Percentiles rank a stretch among this genome's conserved stretches.
These are phyloP conservation scores for Apiospora hydei DNA, from an alignment of 2,329 filamentous ascomycete genomes.

Conservation along the genomic window DNA sequence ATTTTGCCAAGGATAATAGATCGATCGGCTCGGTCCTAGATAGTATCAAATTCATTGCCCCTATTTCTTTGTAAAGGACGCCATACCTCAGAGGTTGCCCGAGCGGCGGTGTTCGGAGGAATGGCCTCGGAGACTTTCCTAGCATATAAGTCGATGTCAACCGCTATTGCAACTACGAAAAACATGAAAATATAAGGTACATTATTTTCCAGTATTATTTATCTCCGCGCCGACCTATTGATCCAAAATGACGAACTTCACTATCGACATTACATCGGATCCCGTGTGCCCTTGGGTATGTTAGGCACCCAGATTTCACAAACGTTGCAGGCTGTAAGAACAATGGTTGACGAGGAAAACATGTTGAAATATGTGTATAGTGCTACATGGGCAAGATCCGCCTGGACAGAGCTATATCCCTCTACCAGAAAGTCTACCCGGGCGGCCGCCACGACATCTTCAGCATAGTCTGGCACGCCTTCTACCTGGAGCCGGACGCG, in stretches of 20 bases:
- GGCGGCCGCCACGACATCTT: conserved; percentile 70
- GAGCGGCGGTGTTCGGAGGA: neutral
- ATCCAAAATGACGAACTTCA: conserved; percentile 72
- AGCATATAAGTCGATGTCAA: neutral
- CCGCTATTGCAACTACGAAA: too few relatives aligned
- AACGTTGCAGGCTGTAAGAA: too few relatives aligned
- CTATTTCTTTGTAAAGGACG: neutral
- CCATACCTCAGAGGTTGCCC: neutral
- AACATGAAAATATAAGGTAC: too few relatives aligned
- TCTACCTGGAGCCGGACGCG: conserved; percentile 76
- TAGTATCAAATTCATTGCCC: neutral
- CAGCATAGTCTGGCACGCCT: conserved; percentile 76
- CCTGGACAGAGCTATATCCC: conserved; percentile 73
- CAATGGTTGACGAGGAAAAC: conserved; percentile 29
- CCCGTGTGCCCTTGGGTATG: conserved; percentile 74
- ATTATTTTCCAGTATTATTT: too few relatives aligned
- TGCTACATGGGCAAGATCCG: conserved; percentile 84
- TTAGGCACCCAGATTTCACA: neutral
- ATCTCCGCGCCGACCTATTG: neutral
- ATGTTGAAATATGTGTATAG: conserved; percentile 41
- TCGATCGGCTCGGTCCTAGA: neutral
- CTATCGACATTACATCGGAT: conserved; percentile 81
- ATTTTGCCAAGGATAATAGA: too few relatives aligned
- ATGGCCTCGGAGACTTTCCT: conserved; percentile 8
- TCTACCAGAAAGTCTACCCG: conserved; percentile 69